phyloP scores from a whole-genome alignment of 1,284 basidiomycete genomes.

The Rhodofomes roseus region DNA sequence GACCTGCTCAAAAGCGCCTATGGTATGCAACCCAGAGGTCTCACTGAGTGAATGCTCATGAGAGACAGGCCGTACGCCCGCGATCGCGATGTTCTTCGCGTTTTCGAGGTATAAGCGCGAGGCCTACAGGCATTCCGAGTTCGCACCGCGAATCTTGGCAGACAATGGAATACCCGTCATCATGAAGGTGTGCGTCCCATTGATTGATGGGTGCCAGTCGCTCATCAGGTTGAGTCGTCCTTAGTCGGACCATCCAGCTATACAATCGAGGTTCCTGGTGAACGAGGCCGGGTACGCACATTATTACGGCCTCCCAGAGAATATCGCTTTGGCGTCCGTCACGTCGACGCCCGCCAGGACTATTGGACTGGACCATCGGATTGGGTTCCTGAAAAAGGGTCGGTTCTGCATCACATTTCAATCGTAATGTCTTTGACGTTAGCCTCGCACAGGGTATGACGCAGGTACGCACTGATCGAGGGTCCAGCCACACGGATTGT shows the following conservation, averaged over 20 bases:
- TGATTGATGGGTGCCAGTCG: too few relatives aligned
- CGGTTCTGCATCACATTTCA: conserved; percentile 15
- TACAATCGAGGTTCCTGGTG: conserved; percentile 77
- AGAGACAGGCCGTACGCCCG: conserved; percentile 50
- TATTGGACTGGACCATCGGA: conserved; percentile 77
- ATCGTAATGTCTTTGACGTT: not conserved
- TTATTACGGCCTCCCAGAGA: conserved; percentile 62
- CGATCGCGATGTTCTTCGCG: conserved; percentile 73
- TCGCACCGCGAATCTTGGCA: conserved; percentile 75
- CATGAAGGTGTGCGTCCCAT: conserved; percentile 59
- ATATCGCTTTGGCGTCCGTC: conserved; percentile 68
- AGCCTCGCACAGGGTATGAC: conserved; percentile 36
- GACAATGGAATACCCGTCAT: conserved; percentile 74
- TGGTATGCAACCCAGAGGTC: conserved; percentile 20
- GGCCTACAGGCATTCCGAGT: conserved; percentile 82
- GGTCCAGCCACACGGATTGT: not conserved
- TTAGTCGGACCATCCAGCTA: conserved; percentile 69
- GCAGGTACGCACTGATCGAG: conserved; percentile 31
- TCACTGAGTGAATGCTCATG: not conserved
- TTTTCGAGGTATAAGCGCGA: conserved; percentile 70
- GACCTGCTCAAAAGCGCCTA: conserved; percentile 74
- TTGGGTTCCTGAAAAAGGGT: conserved; percentile 73
- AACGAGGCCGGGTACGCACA: conserved; percentile 89
- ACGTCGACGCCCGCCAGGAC: conserved; percentile 77
- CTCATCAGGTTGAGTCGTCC: not conserved